Evolutionary conservation across 257 asterid species (phyloP), one percentile per base, ranked within the genome.

Genomic region (Verbascum thapsus): DNA sequence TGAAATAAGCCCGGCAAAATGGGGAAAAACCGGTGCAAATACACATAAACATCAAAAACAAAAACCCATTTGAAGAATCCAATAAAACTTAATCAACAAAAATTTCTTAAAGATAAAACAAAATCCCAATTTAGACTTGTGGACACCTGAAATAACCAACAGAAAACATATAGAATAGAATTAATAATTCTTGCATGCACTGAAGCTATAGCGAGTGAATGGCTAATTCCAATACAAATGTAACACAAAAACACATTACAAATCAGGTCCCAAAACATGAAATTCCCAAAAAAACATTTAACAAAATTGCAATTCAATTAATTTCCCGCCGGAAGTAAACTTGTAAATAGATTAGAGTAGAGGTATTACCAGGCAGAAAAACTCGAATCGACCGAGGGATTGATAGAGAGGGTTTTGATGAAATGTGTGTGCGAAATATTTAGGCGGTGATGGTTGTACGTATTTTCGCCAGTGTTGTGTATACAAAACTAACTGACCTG

Each of bases 181-280:
- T 50, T 8, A 64, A 53, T 40, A 74, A 51, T 58, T 47, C 43
- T n/a, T 69, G 76, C 86, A 80, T 77, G 83, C 83, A 77, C 68
- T 75, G 66, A 59, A 72, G 79, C 76, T 56, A 38, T 17, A 50
- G 20, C 73, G 72, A 74, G 62, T 57, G 69, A 64, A 68, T 63
- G 70, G 53, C 51, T 26, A 45, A 57, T 20, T 23, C 30, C 44
- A 8, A 53, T 65, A 66, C 53, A 58, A 67, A 68, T 55, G 74
- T 22, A 59, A 30, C 72, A 68, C 59, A 9, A 15, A 56, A 64
- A 64, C 58, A 68, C 67, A 52, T 64, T 22, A 60, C 7, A 45
- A 66, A 66, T 58, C 71, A 67, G 72, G 67, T 53, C 51, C 37
- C 13, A 19, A 4, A 63, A 63, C 64, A 69, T 4, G 19, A 53